Base-by-base conservation (phyloP, 768 basidiomycete genomes). In the Leccinum sublutescens region DNA sequence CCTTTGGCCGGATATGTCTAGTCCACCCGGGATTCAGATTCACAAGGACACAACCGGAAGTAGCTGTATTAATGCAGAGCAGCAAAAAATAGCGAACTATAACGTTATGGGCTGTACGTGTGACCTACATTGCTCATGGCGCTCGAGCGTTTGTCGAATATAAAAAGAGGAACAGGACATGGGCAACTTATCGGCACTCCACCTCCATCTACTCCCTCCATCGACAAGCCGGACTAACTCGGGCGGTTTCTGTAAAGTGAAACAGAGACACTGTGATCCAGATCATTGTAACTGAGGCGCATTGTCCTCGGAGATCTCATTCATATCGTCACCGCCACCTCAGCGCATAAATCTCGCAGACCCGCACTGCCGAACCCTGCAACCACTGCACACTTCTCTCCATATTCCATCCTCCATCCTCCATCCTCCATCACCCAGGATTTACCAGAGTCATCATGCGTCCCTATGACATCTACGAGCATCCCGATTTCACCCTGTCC, bases 401-500 rank as follows among this genome's bases (percentile, higher is more conserved):
- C 23, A 54, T 29, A 38, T 17, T 38, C 36, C 36, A 17, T 38
- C 15, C 12, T 36, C 34, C 34, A 36, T 36, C 14, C 5, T 34
- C 34, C 34, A 34, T 34, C 12, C 12, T n/a, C 38, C 38, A 40
- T 40, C 38, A 40, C 17, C 38, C 17, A 23, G 31, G 57, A 3
- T 40, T 33, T 33, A 33, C 33, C 11, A 33, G 33, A 33, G 11
- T 33, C 62, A 36, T 31, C 63, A 74, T 74, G 72, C 72, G 72
- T 19, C 65, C 72, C 50, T 74, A 74, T 61, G 62, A 68, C 62
- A 71, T 70, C 60, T 72, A 72, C 52, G 71, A 72, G 38, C 73
- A 74, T 61, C 71, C 71, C 38, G 73, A 74, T 2, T 73, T 72
- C 48, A 63, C 73, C 0, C 53, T 74, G 23, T 73, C 71, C 9